These are phyloP conservation scores for Grifola frondosa DNA, from an alignment of 1,284 basidiomycete genomes.

Conservation along the genomic window DNA sequence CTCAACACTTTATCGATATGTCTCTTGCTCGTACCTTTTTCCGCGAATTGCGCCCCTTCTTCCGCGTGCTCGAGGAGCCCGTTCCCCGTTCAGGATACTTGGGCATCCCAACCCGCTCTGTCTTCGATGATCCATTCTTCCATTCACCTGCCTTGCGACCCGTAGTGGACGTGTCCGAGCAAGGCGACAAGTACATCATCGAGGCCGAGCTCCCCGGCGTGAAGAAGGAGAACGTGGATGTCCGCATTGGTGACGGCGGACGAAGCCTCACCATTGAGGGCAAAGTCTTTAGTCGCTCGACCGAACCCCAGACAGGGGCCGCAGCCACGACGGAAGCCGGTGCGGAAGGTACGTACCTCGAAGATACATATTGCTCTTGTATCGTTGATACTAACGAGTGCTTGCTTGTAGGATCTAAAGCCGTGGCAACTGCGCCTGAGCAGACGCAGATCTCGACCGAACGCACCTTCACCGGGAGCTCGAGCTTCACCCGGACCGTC, in stretches of 20 bases:
- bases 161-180: constrained; percentile 65
- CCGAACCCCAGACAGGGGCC: constrained; percentile 13
- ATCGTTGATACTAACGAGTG: constrained; percentile 4
- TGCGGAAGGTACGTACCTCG: constrained; percentile 28
- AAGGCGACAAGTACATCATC: constrained; percentile 62
- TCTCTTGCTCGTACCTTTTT: constrained; percentile 54
- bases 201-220: constrained; percentile 79
- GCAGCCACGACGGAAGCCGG: constrained; percentile 23
- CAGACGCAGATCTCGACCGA: constrained; percentile 53
- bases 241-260: constrained; percentile 68
- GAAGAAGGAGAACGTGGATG: constrained; percentile 72
- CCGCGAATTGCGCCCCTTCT: constrained; percentile 71
- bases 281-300: constrained; percentile 40
- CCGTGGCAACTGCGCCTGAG: constrained; percentile 32
- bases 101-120: constrained; percentile 30
- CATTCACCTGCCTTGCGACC: constrained; percentile 42
- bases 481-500: constrained; percentile 65
- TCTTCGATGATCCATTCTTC: constrained; percentile 56
- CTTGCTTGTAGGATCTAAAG: constrained; percentile 22
- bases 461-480: constrained; percentile 52
- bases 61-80: constrained; percentile 71
- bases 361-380: background rate
- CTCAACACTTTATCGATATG: constrained; percentile 17
- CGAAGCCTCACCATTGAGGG: constrained; percentile 73
- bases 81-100: constrained; percentile 40